Conservation (phyloP, 495 filamentous ascomycete genomes). For the Mycothermus thermophilus region DNA sequence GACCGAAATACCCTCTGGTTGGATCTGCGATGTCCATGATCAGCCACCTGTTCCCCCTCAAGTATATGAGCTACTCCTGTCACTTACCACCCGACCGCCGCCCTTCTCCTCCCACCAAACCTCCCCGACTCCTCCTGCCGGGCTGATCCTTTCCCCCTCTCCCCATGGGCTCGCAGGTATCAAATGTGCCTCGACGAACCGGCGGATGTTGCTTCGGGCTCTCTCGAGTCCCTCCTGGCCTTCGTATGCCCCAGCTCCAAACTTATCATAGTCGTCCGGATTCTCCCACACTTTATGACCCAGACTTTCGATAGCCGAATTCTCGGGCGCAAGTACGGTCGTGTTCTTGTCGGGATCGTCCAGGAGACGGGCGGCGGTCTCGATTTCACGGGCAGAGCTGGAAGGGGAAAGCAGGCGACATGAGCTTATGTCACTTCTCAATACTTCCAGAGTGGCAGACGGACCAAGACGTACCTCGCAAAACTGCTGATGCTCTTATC, state of each 20-base stretch:
- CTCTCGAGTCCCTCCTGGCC: slow-evolving; percentile 66
- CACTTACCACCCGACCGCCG: slow-evolving; percentile 46
- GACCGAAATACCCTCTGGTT: slow-evolving; percentile 66
- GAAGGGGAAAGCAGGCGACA: neutral
- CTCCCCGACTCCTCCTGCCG: slow-evolving; percentile 47
- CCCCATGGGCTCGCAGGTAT: slow-evolving; percentile 66
- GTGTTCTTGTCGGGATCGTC: slow-evolving; percentile 57
- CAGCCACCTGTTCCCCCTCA: too few relatives aligned
- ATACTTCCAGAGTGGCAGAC: too few relatives aligned
- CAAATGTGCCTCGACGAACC: slow-evolving; percentile 82
- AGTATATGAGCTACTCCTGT: too few relatives aligned
- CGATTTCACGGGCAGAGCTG: slow-evolving; percentile 64
- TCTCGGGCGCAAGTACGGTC: slow-evolving; percentile 80
- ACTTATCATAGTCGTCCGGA: slow-evolving; percentile 56
- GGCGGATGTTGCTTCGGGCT: slow-evolving; percentile 61
- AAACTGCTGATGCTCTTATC: slow-evolving; percentile 78
- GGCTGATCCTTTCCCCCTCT: slow-evolving; percentile 57
- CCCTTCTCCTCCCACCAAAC: slow-evolving; percentile 69
- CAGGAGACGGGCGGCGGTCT: slow-evolving; percentile 53
- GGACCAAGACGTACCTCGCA: slow-evolving; percentile 39
- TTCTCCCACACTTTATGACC: slow-evolving; percentile 94
- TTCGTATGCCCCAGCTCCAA: slow-evolving; percentile 69
- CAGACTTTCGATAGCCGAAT: slow-evolving; percentile 62
- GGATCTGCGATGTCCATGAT: too few relatives aligned
- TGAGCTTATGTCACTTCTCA: too few relatives aligned